Conservation (phyloP, 1,139 yeast genomes). For the Nakaseomyces delphensis region DNA sequence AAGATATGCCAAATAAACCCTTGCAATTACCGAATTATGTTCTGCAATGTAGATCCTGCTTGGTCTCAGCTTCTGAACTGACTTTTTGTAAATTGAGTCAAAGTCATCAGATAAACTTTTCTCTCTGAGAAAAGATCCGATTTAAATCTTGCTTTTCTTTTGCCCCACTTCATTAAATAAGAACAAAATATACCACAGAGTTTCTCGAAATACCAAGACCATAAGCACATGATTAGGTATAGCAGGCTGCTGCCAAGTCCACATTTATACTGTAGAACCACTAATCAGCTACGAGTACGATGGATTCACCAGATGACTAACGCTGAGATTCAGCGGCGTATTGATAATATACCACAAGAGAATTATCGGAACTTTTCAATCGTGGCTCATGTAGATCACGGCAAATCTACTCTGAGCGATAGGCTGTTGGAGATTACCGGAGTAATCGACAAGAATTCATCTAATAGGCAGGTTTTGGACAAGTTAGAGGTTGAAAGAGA, state of each 20-base stretch:
- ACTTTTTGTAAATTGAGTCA: too few relatives aligned
- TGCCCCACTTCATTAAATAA: too few relatives aligned
- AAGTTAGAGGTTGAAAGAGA: constrained; percentile 91
- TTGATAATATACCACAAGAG: constrained; percentile 66
- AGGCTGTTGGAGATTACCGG: constrained; percentile 80
- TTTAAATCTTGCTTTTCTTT: too few relatives aligned
- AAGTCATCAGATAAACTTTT: too few relatives aligned
- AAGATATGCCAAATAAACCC: too few relatives aligned
- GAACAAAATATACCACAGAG: too few relatives aligned
- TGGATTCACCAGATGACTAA: constrained; percentile 5
- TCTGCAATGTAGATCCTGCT: too few relatives aligned
- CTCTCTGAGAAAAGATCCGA: too few relatives aligned
- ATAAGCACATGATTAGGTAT: neutral
- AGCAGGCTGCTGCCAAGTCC: neutral
- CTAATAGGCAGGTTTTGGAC: constrained; percentile 77
- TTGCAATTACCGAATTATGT: too few relatives aligned
- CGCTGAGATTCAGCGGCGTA: constrained; percentile 39
- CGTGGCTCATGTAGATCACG: constrained; percentile 97
- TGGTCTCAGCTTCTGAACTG: too few relatives aligned
- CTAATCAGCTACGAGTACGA: constrained; percentile 1
- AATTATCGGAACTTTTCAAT: constrained; percentile 86
- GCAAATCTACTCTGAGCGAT: constrained; percentile 88
- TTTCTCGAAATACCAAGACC: too few relatives aligned
- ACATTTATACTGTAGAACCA: neutral
- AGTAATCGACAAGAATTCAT: constrained; percentile 64